A percentile compares a stretch with the other conserved stretches of the same genome.
These are phyloP conservation scores for Penicillium chermesinum DNA, from an alignment of 495 filamentous ascomycete genomes.

Conservation along the genomic window DNA sequence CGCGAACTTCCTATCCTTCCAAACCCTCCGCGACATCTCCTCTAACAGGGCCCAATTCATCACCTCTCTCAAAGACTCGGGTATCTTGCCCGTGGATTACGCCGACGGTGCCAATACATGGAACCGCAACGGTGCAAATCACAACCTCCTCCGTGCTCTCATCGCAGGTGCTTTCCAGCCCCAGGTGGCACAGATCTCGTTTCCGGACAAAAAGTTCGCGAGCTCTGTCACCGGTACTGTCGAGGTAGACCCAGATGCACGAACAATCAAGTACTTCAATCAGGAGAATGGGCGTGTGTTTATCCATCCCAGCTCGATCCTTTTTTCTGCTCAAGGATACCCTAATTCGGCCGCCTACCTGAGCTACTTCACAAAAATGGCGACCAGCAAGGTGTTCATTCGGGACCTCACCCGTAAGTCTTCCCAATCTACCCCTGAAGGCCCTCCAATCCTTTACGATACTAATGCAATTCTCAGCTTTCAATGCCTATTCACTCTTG, in stretches of 20 bases:
- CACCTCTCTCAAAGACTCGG: slow-evolving; percentile 77
- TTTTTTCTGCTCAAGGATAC: slow-evolving; percentile 77
- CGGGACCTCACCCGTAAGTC: slow-evolving; percentile 80
- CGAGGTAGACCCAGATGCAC: slow-evolving; percentile 86
- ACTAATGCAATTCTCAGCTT: slow-evolving; percentile 49
- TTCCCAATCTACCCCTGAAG: slow-evolving; percentile 1
- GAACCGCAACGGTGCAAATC: slow-evolving; percentile 49
- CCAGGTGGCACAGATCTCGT: slow-evolving; percentile 82
- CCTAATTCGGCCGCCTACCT: slow-evolving; percentile 64
- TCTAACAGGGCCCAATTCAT: slow-evolving; percentile 82
- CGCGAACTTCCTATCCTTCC: slow-evolving; percentile 79
- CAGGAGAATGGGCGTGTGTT: slow-evolving; percentile 85
- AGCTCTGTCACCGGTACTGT: slow-evolving; percentile 78
- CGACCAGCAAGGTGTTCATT: slow-evolving; percentile 82
- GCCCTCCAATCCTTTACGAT: slow-evolving; percentile 1
- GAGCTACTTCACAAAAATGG: slow-evolving; percentile 85
- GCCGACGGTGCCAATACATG: slow-evolving; percentile 25
- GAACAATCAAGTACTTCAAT: slow-evolving; percentile 86
- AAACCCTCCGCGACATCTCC: slow-evolving; percentile 80
- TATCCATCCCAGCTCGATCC: slow-evolving; percentile 78
- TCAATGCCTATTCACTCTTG: slow-evolving; percentile 84
- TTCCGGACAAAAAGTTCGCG: slow-evolving; percentile 93
- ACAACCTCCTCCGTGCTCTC: slow-evolving; percentile 73
- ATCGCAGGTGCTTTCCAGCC: slow-evolving; percentile 90
- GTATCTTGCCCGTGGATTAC: slow-evolving; percentile 61